These are phyloP conservation scores for Calendula officinalis DNA, from an alignment of 129 eudicot genomes.

Conservation along the genomic window DNA sequence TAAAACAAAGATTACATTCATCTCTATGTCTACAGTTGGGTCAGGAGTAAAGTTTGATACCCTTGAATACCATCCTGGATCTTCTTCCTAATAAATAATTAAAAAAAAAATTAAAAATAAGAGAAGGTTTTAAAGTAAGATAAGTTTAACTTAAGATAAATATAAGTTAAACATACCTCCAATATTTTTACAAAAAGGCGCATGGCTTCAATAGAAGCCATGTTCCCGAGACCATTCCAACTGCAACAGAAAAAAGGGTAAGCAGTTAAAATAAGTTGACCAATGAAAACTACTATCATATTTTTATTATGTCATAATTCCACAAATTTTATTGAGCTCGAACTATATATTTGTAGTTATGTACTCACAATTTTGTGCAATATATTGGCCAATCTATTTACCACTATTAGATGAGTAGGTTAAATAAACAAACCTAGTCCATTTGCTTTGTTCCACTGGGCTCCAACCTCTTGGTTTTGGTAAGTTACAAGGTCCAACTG, in stretches of 20 bases:
- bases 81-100: constrained; percentile 70
- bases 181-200: constrained; percentile 92
- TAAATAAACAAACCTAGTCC: constrained; percentile 65
- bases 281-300: neutral
- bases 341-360: neutral
- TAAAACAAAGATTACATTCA: constrained; percentile 57
- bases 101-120: constrained; percentile 12
- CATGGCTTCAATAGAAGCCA: constrained; percentile 98
- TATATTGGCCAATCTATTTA: too few relatives aligned
- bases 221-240: constrained; percentile 92
- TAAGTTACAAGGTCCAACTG: constrained; percentile 79
- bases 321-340: neutral
- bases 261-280: neutral
- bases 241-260: constrained; percentile 42
- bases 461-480: constrained; percentile 90
- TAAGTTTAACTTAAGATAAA: constrained; percentile 1
- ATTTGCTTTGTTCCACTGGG: constrained; percentile 83
- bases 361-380: constrained; percentile 6
- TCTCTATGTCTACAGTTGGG: constrained; percentile 71
- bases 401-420: neutral
- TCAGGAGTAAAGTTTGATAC: constrained; percentile 62
- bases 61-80: constrained; percentile 99
- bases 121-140: too few relatives aligned
- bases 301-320: too few relatives aligned
- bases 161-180: constrained; percentile 53